Evolutionary conservation across 2,329 filamentous ascomycete genomes (phyloP).

Genomic region (Colletotrichum cereale): DNA sequence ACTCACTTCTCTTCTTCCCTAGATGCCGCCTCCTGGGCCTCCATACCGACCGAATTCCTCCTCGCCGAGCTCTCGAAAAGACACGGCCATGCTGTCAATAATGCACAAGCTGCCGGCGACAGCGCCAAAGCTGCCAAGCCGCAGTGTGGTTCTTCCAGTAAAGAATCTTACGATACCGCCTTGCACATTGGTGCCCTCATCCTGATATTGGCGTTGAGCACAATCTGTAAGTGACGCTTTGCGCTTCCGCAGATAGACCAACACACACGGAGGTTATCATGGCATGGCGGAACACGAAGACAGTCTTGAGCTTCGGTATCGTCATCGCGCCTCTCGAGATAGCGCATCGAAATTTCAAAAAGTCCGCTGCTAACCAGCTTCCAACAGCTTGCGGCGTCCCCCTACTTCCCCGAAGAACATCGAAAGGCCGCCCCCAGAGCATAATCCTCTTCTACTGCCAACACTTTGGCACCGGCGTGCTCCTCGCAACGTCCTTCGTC

Average conservation of each 20-base stretch:
- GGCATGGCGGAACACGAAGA: not conserved
- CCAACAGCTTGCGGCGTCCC: conserved; percentile 73
- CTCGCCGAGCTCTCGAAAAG: conserved; percentile 66
- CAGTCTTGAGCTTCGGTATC: not conserved
- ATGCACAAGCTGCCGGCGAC: conserved; percentile 17
- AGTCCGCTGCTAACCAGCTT: not conserved
- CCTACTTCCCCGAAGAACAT: conserved; percentile 70
- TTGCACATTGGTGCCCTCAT: conserved; percentile 77
- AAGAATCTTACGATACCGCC: conserved; percentile 73
- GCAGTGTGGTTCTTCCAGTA: conserved; percentile 64
- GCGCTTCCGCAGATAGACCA: too few relatives aligned
- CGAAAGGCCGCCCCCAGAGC: conserved; percentile 68
- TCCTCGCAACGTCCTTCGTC: conserved; percentile 89
- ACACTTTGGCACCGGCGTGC: conserved; percentile 84
- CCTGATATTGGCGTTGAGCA: conserved; percentile 73
- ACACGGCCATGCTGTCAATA: conserved; percentile 47
- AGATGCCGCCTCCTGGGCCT: conserved; percentile 58
- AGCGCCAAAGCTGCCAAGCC: conserved; percentile 56
- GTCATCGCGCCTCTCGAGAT: not conserved
- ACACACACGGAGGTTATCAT: not conserved
- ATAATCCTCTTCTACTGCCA: conserved; percentile 75
- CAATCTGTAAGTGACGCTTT: conserved; percentile 58
- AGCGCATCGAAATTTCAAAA: not conserved
- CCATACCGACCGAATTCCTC: conserved; percentile 64
- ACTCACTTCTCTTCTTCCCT: conserved; percentile 4